phyloP scores from a whole-genome alignment of 306 rosid species.

The Aeschynomene evenia region DNA sequence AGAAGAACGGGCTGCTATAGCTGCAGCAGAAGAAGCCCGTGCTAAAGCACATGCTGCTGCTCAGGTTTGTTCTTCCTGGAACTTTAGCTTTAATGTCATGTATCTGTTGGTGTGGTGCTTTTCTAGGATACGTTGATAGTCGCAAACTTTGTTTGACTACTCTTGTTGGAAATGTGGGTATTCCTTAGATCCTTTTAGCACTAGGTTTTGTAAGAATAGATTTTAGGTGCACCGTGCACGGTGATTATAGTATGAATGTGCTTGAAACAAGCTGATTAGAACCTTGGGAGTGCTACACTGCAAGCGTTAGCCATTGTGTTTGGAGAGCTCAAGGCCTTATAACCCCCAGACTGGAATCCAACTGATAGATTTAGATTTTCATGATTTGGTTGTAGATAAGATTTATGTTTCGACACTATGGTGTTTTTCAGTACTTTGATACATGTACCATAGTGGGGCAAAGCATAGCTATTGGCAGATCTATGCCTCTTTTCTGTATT shows the following conservation, averaged over 20 bases:
- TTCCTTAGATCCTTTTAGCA: background rate
- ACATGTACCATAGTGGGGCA: background rate
- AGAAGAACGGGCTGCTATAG: slow-evolving; percentile 92
- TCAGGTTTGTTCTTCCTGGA: slow-evolving; percentile 60
- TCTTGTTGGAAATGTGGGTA: background rate
- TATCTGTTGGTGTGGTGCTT: slow-evolving; percentile 21
- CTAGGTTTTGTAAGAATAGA: background rate
- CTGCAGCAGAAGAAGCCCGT: slow-evolving; percentile 97
- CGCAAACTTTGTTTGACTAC: background rate
- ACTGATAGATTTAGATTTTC: background rate
- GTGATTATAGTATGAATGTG: too few species aligned
- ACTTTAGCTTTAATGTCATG: slow-evolving; percentile 8
- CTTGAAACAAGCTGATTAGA: too few species aligned
- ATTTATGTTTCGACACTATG: background rate
- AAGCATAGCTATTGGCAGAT: background rate
- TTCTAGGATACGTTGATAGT: slow-evolving; percentile 13
- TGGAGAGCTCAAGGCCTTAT: too few species aligned
- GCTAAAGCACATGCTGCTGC: slow-evolving; percentile 96
- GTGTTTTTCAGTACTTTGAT: background rate
- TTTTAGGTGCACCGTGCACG: too few species aligned
- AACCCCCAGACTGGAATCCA: too few species aligned
- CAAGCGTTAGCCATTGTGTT: too few species aligned
- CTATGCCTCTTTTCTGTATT: slow-evolving; percentile 1
- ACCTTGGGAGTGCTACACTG: too few species aligned
- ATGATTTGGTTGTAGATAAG: background rate